Evolutionary conservation across 306 rosid species (phyloP).

Genomic region (Gleditsia sinensis): DNA sequence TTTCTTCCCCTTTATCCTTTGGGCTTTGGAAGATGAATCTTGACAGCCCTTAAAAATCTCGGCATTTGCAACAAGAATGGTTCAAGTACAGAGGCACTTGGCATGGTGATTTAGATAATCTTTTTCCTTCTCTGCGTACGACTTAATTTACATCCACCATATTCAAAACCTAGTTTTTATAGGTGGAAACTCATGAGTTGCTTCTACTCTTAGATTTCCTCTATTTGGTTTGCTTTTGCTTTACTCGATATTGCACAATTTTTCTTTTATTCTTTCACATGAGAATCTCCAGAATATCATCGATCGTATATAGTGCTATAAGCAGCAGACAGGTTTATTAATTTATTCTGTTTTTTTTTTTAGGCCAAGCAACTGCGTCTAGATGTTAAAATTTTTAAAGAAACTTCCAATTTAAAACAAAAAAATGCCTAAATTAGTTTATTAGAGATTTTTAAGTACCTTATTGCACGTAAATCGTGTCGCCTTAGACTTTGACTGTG

Average conservation of each 20-base stretch:
- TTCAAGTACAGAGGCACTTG: neutral
- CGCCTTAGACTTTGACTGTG: conserved; percentile 17
- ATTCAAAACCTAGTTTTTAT: too few species aligned
- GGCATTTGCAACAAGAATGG: neutral
- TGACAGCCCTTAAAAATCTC: neutral
- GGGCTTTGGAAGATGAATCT: neutral
- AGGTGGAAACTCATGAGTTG: neutral
- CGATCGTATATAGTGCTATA: too few species aligned
- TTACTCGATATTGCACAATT: neutral
- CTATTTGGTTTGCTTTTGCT: neutral
- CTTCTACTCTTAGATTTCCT: neutral
- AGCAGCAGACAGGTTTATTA: conserved; percentile 12
- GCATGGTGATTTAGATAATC: neutral
- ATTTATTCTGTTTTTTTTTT: conserved; percentile 3
- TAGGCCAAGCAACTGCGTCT: neutral
- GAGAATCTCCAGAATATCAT: too few species aligned
- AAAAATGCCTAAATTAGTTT: neutral
- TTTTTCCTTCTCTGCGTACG: neutral
- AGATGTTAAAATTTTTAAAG: neutral
- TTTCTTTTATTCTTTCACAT: conserved; percentile 1
- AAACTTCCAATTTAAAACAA: neutral
- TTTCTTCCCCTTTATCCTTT: neutral
- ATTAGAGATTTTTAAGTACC: too few species aligned
- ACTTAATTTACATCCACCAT: neutral
- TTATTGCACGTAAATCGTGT: too few species aligned